Evolutionary conservation across 1,284 basidiomycete genomes (phyloP).

Genomic region (Trametes hirsuta): DNA sequence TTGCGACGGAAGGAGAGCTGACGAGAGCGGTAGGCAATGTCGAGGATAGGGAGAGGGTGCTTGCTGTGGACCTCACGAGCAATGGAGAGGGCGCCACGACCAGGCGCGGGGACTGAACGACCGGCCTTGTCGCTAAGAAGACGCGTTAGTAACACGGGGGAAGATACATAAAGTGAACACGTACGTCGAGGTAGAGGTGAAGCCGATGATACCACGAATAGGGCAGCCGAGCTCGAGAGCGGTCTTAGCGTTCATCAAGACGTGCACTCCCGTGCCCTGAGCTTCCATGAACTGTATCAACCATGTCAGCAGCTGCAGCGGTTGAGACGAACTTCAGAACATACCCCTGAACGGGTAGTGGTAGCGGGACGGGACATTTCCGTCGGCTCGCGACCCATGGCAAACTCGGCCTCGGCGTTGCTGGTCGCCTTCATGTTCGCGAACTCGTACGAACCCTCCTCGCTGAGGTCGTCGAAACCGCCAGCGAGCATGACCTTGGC

Average conservation of each 20-base stretch:
- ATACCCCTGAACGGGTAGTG: conserved; percentile 88
- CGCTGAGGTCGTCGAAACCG: conserved; percentile 97
- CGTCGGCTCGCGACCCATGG: conserved; percentile 97
- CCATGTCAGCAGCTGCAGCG: conserved; percentile 4
- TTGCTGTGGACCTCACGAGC: conserved; percentile 82
- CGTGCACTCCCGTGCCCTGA: conserved; percentile 95
- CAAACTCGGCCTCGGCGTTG: conserved; percentile 95
- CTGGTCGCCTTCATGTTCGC: conserved; percentile 99
- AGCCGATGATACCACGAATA: conserved; percentile 92
- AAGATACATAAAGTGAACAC: conserved; percentile 33
- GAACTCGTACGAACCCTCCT: conserved; percentile 97
- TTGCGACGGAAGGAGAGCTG: conserved; percentile 92
- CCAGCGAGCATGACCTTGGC: conserved; percentile 99
- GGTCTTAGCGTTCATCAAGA: conserved; percentile 96
- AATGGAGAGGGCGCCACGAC: conserved; percentile 85
- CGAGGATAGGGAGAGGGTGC: conserved; percentile 76
- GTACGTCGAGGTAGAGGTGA: conserved; percentile 95
- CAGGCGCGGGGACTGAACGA: conserved; percentile 92
- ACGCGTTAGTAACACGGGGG: conserved; percentile 10
- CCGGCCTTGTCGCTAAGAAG: conserved; percentile 86
- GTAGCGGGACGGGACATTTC: conserved; percentile 99
- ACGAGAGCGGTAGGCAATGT: conserved; percentile 85
- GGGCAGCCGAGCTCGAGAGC: conserved; percentile 94
- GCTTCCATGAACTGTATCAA: conserved; percentile 88
- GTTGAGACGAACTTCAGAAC: conserved; percentile 29